Percentiles rank a stretch among this genome's conserved stretches.
Evolutionary conservation across 305 asterid species (phyloP).

Genomic region (Solanum hybrid): DNA sequence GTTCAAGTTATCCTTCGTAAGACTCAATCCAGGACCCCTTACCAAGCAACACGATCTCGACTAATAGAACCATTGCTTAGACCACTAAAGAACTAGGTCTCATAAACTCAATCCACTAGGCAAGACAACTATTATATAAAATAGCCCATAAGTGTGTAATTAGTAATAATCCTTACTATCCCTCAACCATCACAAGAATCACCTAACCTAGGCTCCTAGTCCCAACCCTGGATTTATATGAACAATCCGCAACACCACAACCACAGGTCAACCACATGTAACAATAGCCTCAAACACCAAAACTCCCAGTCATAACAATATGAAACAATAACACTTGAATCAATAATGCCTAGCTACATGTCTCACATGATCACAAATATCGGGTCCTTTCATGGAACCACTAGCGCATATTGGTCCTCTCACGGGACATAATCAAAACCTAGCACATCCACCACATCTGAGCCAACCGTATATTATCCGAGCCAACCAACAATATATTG

Average conservation of each 20-base stretch:
- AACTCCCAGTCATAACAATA: background rate
- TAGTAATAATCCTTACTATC: background rate
- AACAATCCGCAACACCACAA: background rate
- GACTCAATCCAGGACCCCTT: background rate
- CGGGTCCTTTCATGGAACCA: background rate
- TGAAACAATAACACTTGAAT: background rate
- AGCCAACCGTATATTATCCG: background rate
- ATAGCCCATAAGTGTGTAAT: background rate
- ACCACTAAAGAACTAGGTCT: background rate
- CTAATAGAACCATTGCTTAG: background rate
- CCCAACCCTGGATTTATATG: background rate
- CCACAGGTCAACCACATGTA: background rate
- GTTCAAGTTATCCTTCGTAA: background rate
- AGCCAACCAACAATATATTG: no score
- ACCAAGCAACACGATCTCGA: background rate
- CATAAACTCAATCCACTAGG: background rate
- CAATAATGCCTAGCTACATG: background rate
- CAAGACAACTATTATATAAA: background rate
- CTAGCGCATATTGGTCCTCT: background rate
- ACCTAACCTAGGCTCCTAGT: background rate
- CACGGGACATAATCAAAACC: background rate
- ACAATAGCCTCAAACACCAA: background rate
- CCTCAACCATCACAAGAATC: background rate
- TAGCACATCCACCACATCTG: background rate
- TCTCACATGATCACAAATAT: background rate